Evolutionary conservation across 805 yeast genomes (phyloP).

Genomic region (Scheffersomyces lignosus): DNA sequence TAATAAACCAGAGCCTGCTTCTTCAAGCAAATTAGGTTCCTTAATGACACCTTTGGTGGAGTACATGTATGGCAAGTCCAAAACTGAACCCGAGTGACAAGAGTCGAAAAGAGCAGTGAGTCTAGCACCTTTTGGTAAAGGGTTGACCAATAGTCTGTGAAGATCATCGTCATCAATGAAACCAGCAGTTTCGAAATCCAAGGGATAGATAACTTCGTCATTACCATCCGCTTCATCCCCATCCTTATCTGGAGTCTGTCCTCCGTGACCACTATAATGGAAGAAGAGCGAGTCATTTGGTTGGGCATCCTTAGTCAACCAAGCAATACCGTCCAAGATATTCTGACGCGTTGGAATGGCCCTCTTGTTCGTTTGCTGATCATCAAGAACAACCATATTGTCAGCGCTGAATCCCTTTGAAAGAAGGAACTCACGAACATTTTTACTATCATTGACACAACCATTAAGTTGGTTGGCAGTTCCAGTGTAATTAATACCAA

Average conservation of each 20-base stretch:
- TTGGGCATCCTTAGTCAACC: constrained; percentile 72
- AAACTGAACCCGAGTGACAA: constrained; percentile 82
- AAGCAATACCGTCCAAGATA: constrained; percentile 75
- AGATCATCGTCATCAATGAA: constrained; percentile 71
- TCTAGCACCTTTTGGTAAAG: constrained; percentile 71
- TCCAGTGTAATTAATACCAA: constrained; percentile 80
- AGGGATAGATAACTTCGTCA: constrained; percentile 6
- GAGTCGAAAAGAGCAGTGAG: constrained; percentile 81
- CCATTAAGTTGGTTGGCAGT: constrained; percentile 63
- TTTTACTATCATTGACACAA: constrained; percentile 75
- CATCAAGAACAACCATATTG: constrained; percentile 61
- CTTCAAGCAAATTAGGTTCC: constrained; percentile 77
- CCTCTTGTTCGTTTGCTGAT: constrained; percentile 49
- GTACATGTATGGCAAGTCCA: constrained; percentile 78
- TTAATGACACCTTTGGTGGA: constrained; percentile 82
- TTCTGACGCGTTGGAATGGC: constrained; percentile 66
- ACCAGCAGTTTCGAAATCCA: constrained; percentile 65
- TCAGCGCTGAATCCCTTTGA: constrained; percentile 48
- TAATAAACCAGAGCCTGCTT: constrained; percentile 67
- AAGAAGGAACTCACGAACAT: constrained; percentile 47
- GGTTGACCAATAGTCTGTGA: constrained; percentile 68
- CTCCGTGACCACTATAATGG: constrained; percentile 89
- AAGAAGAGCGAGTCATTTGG: constrained; percentile 79
- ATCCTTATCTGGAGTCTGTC: constrained; percentile 63
- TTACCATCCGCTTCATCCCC: constrained; percentile 64